Base-by-base conservation (phyloP, 108 stramenopile species). In the Conticribra weissflogii region DNA sequence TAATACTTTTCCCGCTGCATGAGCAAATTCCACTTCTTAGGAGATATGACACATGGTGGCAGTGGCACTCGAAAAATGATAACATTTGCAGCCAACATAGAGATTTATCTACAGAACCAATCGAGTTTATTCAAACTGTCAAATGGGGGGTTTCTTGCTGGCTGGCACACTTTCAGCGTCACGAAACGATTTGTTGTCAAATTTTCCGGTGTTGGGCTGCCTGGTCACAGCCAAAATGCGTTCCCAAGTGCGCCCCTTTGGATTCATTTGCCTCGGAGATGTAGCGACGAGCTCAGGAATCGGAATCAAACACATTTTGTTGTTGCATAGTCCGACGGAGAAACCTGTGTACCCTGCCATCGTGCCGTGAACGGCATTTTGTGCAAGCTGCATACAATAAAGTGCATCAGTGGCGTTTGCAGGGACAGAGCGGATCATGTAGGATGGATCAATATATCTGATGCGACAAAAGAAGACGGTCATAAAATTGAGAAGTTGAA, bases 291-390 rank as follows among this genome's bases (percentile, higher is more conserved):
- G 71, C 54, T 95, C 81, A 14, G 96, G 91, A 79, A 98, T 98
- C 8, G 98, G 98, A 12, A 99, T 68, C 12, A 87, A 78, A 15
- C 97, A 97, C 90, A 94, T 94, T 17, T 93, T 85, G 72, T 98
- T 98, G 85, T 98, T 99, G 75, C 93, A 92, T 23, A 99, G 61
- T 21, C 97, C 98, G 17, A 97, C 96, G 2, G 88, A 86, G 73
- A 98, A 97, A 27, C 95, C 97, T 14, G 98, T 98, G 74, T 86
- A 98, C 21, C 98, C 98, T 7, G 97, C 98, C 98, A 99, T 99
- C 36, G 96, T 92, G 47, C 96, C 98, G 61, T 99, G 98, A 28
- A 98, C 98, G 21, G 97, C 97, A 76, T 98, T 98, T 77, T 99
- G 97, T 14, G 63, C 72, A 15, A 99, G 72, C 61, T 97, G 96